A percentile compares a stretch with the other conserved stretches of the same genome.
Conservation (phyloP, 306 rosid species). For the Coriaria nepalensis region DNA sequence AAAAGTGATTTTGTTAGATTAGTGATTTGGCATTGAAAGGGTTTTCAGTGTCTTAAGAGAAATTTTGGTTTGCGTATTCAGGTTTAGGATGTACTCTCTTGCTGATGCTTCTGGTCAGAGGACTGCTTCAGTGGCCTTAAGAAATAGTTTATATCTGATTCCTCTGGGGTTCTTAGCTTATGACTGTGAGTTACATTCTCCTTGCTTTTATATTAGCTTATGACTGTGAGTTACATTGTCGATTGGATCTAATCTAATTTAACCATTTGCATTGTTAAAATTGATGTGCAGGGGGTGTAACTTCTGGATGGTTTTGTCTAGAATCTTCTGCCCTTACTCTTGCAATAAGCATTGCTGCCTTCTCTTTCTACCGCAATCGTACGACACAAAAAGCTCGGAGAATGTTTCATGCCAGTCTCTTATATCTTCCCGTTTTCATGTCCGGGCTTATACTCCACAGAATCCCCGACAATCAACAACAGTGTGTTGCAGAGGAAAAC, state of each 20-base stretch:
- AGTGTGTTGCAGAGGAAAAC: conserved; percentile 21
- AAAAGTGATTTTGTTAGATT: too few relatives aligned
- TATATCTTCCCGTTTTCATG: conserved; percentile 90
- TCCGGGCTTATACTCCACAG: conserved; percentile 83
- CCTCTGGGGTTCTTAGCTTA: conserved; percentile 92
- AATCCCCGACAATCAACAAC: conserved; percentile 30
- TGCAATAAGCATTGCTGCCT: conserved; percentile 68
- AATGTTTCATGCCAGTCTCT: conserved; percentile 92
- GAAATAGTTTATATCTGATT: conserved; percentile 73
- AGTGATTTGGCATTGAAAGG: too few relatives aligned
- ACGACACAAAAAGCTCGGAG: conserved; percentile 61
- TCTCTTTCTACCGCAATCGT: conserved; percentile 64
- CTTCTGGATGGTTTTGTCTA: conserved; percentile 81
- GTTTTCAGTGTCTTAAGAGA: too few relatives aligned
- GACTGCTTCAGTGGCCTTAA: conserved; percentile 76
- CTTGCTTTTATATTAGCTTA: background rate
- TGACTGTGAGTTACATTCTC: conserved; percentile 62
- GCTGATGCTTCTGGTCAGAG: conserved; percentile 69
- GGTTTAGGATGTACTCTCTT: conserved; percentile 89
- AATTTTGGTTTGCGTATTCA: conserved; percentile 21
- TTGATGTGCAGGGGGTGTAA: conserved; percentile 68
- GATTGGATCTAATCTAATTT: too few relatives aligned
- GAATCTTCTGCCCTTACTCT: conserved; percentile 78
- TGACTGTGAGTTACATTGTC: too few relatives aligned
- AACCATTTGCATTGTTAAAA: conserved; percentile 8